Conservation (phyloP, 129 eudicot species). For the Oenanthe sinensis region DNA sequence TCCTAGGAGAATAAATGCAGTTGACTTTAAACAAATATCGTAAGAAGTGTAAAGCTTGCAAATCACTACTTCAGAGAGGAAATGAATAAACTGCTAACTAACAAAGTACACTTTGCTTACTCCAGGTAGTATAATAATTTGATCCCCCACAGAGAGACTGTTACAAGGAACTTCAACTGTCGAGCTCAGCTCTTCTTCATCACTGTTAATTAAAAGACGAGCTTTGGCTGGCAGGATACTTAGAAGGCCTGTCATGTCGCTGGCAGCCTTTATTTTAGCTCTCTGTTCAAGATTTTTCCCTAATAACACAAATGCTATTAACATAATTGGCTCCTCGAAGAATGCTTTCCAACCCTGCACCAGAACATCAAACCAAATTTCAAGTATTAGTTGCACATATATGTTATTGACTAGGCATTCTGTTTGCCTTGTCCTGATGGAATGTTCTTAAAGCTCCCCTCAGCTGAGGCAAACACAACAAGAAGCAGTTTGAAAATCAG, state of each 20-base stretch:
- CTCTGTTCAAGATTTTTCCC: conserved; percentile 98
- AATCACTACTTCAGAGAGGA: neutral
- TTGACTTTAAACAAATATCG: neutral
- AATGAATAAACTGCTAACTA: neutral
- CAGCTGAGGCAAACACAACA: neutral
- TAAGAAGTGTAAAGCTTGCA: neutral
- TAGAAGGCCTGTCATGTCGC: conserved; percentile 95
- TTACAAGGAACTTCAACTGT: conserved; percentile 88
- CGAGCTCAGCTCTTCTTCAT: conserved; percentile 40
- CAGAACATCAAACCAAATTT: conserved; percentile 6
- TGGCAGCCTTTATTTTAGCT: conserved; percentile 94
- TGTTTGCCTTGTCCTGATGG: neutral
- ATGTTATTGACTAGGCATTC: neutral
- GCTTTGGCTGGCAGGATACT: conserved; percentile 91
- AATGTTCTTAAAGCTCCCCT: conserved; percentile 5
- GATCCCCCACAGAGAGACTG: conserved; percentile 88
- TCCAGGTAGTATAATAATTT: conserved; percentile 85
- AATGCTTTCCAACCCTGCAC: conserved; percentile 94
- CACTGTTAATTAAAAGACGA: conserved; percentile 62
- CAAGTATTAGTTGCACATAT: neutral
- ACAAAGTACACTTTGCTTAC: conserved; percentile 39
- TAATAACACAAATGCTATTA: conserved; percentile 93
- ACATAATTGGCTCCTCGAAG: conserved; percentile 96
- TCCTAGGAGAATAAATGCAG: neutral
- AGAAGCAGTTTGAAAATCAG: neutral